Evolutionary conservation across 129 eudicot species (phyloP), one percentile per base, ranked within the genome.

Genomic region (Escallonia rubra): DNA sequence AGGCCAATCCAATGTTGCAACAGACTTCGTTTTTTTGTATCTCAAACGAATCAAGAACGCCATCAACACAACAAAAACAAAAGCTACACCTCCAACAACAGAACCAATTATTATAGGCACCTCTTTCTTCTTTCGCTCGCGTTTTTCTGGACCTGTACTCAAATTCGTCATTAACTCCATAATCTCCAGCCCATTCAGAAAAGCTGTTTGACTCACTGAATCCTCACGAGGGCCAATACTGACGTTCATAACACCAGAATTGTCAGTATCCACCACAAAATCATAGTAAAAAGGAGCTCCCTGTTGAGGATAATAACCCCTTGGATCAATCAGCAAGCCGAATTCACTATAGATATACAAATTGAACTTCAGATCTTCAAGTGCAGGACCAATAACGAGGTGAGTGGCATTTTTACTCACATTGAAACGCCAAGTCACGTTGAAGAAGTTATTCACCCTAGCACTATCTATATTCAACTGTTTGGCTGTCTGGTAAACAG

Each of bases 141-240:
- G 43, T 8, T 6, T 1, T 8, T 3, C 3, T 15, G 8, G 52
- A 64, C 3, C 55, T 9, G 7, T 16, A 40, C 59, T 71, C 50
- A 39, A 38, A 8, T 9, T 63, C 39, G 5, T 53, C 50, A 73
- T n/a, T 3, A 81, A 39, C 72, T 73, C 80, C 87, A 87, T 76
- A 38, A 87, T 83, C 82, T 87, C 90, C 0, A 87, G 49, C 43
- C 95, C 95, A 44, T 87, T 87, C 59, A 87, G 59, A 34, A 83
- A 81, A 23, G 71, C 74, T 0, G 16, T 48, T 16, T 54, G 62
- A 46, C 42, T 8, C 10, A 0, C 40, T 8, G 9, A 9, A 54
- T 3, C 12, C 1, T 15, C 3, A 12, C 34, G 43, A 38, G 71
- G 71, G 38, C 95, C 85, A 10, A 84, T 71, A 58, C 85, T 73